phyloP scores from a whole-genome alignment of 1,284 basidiomycete species.

The Puccinia horiana region DNA sequence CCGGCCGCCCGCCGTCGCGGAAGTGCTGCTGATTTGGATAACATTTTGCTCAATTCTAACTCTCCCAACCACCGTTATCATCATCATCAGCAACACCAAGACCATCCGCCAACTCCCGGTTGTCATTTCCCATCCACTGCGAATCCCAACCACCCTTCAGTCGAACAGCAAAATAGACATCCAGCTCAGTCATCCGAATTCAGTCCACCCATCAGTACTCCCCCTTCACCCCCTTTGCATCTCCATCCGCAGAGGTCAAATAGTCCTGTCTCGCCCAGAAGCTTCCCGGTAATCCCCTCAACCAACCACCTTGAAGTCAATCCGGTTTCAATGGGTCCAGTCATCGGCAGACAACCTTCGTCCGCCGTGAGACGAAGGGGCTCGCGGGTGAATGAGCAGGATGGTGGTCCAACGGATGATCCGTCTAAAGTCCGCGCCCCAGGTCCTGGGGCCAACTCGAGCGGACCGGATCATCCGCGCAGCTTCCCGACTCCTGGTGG shows the following conservation, averaged over 20 bases:
- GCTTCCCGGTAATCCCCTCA: not conserved
- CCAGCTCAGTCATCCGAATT: constrained; percentile 1
- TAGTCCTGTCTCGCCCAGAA: constrained; percentile 12
- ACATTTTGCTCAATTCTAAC: constrained; percentile 11
- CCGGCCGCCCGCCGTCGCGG: constrained; percentile 5
- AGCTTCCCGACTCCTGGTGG: not conserved
- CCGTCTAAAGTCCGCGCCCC: constrained; percentile 2
- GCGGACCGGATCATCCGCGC: constrained; percentile 16
- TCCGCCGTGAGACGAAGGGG: constrained; percentile 19
- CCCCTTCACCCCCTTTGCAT: constrained; percentile 3
- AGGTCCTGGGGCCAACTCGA: not conserved
- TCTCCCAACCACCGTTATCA: not conserved
- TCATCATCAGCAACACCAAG: not conserved
- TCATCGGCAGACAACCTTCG: not conserved
- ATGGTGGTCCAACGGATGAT: not conserved
- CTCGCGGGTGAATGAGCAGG: constrained; percentile 8
- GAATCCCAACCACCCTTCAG: not conserved
- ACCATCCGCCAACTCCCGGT: not conserved
- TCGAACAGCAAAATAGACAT: not conserved
- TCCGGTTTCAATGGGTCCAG: not conserved
- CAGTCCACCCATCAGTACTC: not conserved
- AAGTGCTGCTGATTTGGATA: constrained; percentile 27
- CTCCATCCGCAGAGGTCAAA: not conserved
- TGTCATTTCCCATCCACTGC: not conserved
- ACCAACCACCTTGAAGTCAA: not conserved